Evolutionary conservation across 2,329 filamentous ascomycete species (phyloP).

Genomic region (Aureobasidium leucospermi): DNA sequence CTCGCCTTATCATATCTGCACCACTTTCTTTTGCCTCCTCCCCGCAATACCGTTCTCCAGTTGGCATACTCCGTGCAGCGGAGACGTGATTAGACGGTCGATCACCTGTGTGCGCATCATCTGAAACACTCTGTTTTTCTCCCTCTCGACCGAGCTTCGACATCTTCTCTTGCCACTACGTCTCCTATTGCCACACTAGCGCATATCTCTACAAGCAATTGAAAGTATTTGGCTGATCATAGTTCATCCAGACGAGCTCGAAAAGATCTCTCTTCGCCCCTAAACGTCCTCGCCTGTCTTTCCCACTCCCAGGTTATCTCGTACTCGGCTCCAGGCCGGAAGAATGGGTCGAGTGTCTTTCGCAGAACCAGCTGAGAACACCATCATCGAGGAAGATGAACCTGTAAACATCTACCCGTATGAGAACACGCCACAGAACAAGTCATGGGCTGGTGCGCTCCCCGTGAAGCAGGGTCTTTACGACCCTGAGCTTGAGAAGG

Average conservation of each 20-base stretch:
- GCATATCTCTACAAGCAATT: background rate
- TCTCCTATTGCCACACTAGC: background rate
- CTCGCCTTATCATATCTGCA: slow-evolving; percentile 13
- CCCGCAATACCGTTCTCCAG: slow-evolving; percentile 13
- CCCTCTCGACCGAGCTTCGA: background rate
- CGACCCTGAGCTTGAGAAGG: slow-evolving; percentile 91
- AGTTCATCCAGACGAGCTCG: slow-evolving; percentile 3
- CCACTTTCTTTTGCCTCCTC: slow-evolving; percentile 14
- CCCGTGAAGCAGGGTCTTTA: slow-evolving; percentile 98
- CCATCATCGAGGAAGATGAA: slow-evolving; percentile 44
- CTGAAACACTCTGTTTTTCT: background rate
- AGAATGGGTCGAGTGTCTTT: slow-evolving; percentile 49
- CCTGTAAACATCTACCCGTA: slow-evolving; percentile 68
- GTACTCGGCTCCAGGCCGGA: slow-evolving; percentile 44
- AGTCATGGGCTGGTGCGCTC: slow-evolving; percentile 90
- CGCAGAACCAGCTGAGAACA: slow-evolving; percentile 43
- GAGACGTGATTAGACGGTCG: background rate
- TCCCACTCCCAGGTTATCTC: background rate
- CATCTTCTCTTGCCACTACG: background rate
- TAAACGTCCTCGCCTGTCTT: background rate
- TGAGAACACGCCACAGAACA: slow-evolving; percentile 68
- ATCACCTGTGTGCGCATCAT: slow-evolving; percentile 7
- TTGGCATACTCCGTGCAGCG: slow-evolving; percentile 5
- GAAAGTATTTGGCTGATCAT: background rate
- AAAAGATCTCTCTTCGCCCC: background rate